Conservation (phyloP, 768 basidiomycete genomes). For the Lactifluus hygrophoroides region DNA sequence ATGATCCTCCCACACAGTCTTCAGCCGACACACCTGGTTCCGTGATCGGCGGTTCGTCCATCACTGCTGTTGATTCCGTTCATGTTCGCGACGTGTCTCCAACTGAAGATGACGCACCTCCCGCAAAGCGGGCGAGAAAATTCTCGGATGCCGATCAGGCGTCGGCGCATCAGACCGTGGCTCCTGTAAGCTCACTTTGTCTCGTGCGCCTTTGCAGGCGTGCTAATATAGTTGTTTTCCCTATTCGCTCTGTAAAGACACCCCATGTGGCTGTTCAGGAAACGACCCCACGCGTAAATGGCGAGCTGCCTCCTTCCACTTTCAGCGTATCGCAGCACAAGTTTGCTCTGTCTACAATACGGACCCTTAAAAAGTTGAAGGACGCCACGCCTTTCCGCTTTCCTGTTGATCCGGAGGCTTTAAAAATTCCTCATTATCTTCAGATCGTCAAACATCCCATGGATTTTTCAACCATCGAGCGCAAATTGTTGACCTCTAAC, state of each 20-base stretch:
- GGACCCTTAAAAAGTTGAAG: slow-evolving; percentile 78
- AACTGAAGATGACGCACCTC: slow-evolving; percentile 54
- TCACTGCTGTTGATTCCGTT: slow-evolving; percentile 27
- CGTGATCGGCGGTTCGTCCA: slow-evolving; percentile 26
- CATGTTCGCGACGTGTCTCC: slow-evolving; percentile 21
- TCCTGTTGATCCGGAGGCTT: slow-evolving; percentile 82
- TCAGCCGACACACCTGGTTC: slow-evolving; percentile 23
- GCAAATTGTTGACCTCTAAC: slow-evolving; percentile 75
- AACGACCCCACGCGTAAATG: slow-evolving; percentile 18
- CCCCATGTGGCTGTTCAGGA: slow-evolving; percentile 12
- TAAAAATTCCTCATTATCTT: slow-evolving; percentile 83
- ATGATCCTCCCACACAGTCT: slow-evolving; percentile 22
- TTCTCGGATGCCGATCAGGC: slow-evolving; percentile 70
- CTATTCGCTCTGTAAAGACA: slow-evolving; percentile 14
- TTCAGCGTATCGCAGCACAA: slow-evolving; percentile 67
- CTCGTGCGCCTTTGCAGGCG: slow-evolving; percentile 43
- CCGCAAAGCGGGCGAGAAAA: slow-evolving; percentile 73
- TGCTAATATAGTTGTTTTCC: slow-evolving; percentile 46
- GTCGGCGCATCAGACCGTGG: slow-evolving; percentile 56
- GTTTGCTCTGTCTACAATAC: slow-evolving; percentile 68
- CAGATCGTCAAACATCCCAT: slow-evolving; percentile 84
- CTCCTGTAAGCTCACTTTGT: slow-evolving; percentile 55
- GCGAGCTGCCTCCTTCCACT: slow-evolving; percentile 32
- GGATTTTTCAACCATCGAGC: slow-evolving; percentile 90
- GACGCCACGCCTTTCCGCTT: slow-evolving; percentile 73